Evolutionary conservation across 306 rosid species (phyloP).

Genomic region (Cajanus cajan): DNA sequence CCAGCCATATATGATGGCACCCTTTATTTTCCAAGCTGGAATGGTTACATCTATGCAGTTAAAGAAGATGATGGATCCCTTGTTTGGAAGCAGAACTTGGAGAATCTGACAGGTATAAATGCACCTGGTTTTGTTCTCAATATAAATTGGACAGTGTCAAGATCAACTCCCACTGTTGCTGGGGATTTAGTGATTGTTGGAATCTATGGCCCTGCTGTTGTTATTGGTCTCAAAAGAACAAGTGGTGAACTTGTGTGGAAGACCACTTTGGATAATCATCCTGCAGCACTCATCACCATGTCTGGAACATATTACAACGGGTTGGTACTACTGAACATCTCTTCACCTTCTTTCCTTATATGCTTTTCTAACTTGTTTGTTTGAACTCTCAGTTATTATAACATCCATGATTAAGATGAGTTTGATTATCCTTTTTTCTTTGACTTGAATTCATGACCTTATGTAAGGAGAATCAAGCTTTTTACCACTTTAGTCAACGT

Average conservation of each 20-base stretch:
- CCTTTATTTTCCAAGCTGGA: constrained; percentile 76
- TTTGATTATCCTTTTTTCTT: neutral
- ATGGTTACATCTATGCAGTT: constrained; percentile 66
- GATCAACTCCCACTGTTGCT: constrained; percentile 58
- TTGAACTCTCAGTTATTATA: neutral
- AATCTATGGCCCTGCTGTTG: constrained; percentile 60
- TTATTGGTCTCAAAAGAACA: constrained; percentile 47
- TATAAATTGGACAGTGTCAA: constrained; percentile 46
- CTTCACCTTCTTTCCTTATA: neutral
- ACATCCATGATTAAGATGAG: neutral
- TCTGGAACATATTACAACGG: constrained; percentile 62
- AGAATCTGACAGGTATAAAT: constrained; percentile 46
- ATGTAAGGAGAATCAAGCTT: neutral
- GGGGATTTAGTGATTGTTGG: constrained; percentile 29
- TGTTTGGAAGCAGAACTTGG: constrained; percentile 39
- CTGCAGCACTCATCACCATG: constrained; percentile 50
- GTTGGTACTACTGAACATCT: constrained; percentile 18
- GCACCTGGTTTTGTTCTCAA: constrained; percentile 35
- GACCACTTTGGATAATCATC: constrained; percentile 42
- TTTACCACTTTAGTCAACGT: too few species aligned
- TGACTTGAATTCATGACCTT: too few species aligned
- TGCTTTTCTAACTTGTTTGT: neutral
- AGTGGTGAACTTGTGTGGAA: constrained; percentile 57
- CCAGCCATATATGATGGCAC: constrained; percentile 49
- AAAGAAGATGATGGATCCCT: constrained; percentile 33